Base-by-base conservation (phyloP, 192 early-diverging fungal species). In the Entophlyctis helioformis region DNA sequence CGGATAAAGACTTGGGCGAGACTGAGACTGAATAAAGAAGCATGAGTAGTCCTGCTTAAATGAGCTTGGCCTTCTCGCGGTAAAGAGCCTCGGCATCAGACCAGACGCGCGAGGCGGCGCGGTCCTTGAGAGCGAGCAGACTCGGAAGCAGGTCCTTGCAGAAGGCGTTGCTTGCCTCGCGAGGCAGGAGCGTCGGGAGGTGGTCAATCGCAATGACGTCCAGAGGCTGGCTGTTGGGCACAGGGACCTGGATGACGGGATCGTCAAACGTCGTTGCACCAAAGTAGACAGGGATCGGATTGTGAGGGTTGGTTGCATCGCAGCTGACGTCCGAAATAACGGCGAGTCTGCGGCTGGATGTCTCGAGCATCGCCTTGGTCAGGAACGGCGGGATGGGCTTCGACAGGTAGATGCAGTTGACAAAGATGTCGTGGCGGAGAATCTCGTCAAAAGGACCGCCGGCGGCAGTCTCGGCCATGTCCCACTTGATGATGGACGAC, bases 371-470 rank as follows among this genome's bases (percentile, higher is more conserved):
- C 39, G 83, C 78, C 47, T 71, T 76, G 20, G 88, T 94, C 58
- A 98, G 55, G 60, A 98, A 98, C 25, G 94, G 90, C 42, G 91
- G 90, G 50, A 98, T 98, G 57, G 81, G 72, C 33, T 81, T 62
- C 58, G 74, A 83, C 46, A 98, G 78, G 57, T 98, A 98, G 71
- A 98, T 98, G 74, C 88, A 98, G 79, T 98, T 98, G 82, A 98
- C 80, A 69, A 98, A 98, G 54, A 95, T 85, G 59, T 98, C 91
- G 43, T 69, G 60, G 28, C 80, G 68, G 54, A 86, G 63, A 43
- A 98, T 95, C 63, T 93, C 84, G 28, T 63, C 61, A 73, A 95
- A 98, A 39, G 94, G 94, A 11, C 94, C 94, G 35, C 91, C 91
- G 37, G 57, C 68, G 62, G 77, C 79, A 36, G 94, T 98, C 67